Conservation (phyloP, 352 stramenopile species). For the Pythium sukuiense region DNA sequence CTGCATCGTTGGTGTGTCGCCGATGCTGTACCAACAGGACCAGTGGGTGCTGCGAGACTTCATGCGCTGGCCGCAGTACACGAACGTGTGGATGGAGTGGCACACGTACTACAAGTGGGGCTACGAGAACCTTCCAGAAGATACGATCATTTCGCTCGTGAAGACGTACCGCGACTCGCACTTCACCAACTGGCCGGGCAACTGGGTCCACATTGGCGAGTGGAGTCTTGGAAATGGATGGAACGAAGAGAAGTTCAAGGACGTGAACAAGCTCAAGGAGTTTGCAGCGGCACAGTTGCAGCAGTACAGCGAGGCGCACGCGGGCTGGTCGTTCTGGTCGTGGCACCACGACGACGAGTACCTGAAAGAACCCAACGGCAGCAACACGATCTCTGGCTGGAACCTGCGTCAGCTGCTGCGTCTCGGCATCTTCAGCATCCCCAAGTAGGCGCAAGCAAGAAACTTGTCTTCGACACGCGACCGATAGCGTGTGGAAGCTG, state of each 20-base stretch:
- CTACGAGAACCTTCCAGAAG: slow-evolving; percentile 16
- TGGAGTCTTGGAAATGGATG: slow-evolving; percentile 36
- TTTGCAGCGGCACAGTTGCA: slow-evolving; percentile 36
- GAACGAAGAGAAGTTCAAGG: slow-evolving; percentile 21
- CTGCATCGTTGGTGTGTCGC: slow-evolving; percentile 22
- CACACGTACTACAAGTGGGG: slow-evolving; percentile 38
- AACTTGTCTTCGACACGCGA: no score
- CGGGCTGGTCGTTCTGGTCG: slow-evolving; percentile 54
- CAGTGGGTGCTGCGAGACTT: slow-evolving; percentile 27
- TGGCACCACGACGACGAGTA: slow-evolving; percentile 36
- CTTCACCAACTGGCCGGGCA: slow-evolving; percentile 30
- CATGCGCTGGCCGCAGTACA: slow-evolving; percentile 20
- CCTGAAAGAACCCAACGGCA: background rate
- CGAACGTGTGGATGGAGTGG: slow-evolving; percentile 34
- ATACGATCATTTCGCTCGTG: slow-evolving; percentile 13
- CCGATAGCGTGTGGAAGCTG: no score
- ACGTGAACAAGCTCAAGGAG: slow-evolving; percentile 27
- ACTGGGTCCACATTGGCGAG: slow-evolving; percentile 46
- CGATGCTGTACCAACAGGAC: slow-evolving; percentile 9
- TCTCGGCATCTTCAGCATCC: background rate
- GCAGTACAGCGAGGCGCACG: slow-evolving; percentile 18
- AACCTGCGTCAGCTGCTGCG: background rate
- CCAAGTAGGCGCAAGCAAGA: background rate
- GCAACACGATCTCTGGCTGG: background rate
- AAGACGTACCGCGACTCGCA: slow-evolving; percentile 12